Evolutionary conservation across 1,284 basidiomycete genomes (phyloP), one percentile per base, ranked within the genome.

Genomic region (Pisolithus thermaeus): DNA sequence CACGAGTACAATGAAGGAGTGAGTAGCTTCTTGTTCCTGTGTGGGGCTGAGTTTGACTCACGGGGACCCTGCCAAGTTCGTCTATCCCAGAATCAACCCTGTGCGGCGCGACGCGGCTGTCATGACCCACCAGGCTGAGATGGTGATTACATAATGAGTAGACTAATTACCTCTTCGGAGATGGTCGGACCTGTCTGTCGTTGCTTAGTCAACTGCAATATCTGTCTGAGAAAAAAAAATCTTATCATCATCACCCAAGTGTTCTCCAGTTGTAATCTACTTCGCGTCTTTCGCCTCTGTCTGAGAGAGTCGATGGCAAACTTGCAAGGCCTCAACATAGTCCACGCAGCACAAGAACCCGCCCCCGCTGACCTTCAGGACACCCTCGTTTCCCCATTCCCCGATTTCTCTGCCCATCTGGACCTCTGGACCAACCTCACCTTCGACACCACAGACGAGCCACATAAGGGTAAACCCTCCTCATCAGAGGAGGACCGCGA

Each of bases 1-100:
- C 79, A 85, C 63, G 91, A 94, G 68, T 94, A 94, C 63, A 87
- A 94, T 59, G 74, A 83, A 63, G 83, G 81, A 68, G 91, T 85
- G 55, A 40, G 75, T 69, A 5, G 32, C 38, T 40, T 43, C 42
- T 14, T 22, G 7, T n/a, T 9, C 22, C 23, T 18, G 20, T 40
- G 11, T 16, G 4, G 16, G 6, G 9, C 16, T 7, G 25, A 27
- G 1, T 4, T 7, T 14, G 36, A 7, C 44, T 58, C 28, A 58
- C 11, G 27, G 40, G 22, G 27, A 36, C 32, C 3, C 55, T 27
- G 25, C 25, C 25, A 27, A 92, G 89, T 92, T 90, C 64, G 91
- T 93, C 8, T 81, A 87, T 61, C 90, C 90, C 12, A 79, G 82
- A 53, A 67, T 90, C 51, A 87, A 89, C 62, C 84, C 84, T 6